Evolutionary conservation across 495 filamentous ascomycete species (phyloP).

Genomic region (Rusavskia elegans): DNA sequence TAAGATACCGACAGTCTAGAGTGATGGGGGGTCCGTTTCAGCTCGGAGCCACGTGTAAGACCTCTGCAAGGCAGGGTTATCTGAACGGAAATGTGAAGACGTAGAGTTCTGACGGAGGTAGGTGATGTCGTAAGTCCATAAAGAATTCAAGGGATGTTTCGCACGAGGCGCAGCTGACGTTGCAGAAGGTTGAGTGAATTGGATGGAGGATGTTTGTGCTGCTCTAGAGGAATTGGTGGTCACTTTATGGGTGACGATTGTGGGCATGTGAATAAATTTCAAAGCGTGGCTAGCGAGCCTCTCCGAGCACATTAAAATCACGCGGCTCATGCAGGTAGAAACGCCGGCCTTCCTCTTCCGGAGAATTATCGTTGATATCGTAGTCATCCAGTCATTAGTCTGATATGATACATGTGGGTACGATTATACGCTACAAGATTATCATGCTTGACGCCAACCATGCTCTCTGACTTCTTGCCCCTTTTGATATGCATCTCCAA

Average conservation of each 20-base stretch:
- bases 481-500: too few species aligned
- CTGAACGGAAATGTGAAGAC: slow-evolving; percentile 6
- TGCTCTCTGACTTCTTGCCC: too few species aligned
- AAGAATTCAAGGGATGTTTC: background rate
- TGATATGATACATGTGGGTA: background rate
- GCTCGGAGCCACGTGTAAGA: background rate
- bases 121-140: slow-evolving; percentile 15
- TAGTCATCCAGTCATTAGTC: background rate
- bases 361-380: background rate
- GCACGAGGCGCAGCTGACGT: background rate
- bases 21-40: background rate
- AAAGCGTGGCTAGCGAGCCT: too few species aligned
- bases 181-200: background rate
- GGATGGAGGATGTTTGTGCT: too few species aligned
- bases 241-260: too few species aligned
- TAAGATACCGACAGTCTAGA: background rate
- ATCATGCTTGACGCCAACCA: too few species aligned
- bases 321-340: too few species aligned
- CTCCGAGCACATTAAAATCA: too few species aligned
- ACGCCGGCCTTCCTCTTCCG: too few species aligned
- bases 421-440: too few species aligned
- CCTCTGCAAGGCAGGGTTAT: slow-evolving; percentile 1
- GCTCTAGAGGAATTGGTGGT: too few species aligned
- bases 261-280: too few species aligned
- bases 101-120: slow-evolving; percentile 12